Evolutionary conservation across 2,329 filamentous ascomycete species (phyloP).

Genomic region (Aspergillus ibericus): DNA sequence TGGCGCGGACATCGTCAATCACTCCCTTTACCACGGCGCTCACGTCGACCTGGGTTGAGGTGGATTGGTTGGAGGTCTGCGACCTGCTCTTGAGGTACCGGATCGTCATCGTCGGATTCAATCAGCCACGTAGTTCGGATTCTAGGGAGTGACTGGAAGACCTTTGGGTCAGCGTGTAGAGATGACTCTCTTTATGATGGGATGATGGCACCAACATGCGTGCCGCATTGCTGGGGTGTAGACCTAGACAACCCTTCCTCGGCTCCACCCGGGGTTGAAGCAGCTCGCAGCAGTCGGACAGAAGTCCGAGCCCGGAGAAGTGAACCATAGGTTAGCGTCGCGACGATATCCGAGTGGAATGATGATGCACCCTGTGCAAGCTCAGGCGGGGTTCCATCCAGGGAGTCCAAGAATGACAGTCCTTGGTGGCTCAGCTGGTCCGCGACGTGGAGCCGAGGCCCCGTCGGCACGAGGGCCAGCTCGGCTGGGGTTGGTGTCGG

Average conservation of each 20-base stretch:
- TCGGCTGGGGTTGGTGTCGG: no score
- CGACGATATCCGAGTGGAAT: neutral
- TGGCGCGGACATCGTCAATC: slow-evolving; percentile 48
- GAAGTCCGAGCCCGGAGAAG: neutral
- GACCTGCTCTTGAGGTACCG: slow-evolving; percentile 8
- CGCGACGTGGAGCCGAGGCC: no score
- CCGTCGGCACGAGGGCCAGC: no score
- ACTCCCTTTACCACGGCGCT: slow-evolving; percentile 48
- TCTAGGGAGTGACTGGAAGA: neutral
- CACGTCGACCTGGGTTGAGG: slow-evolving; percentile 24
- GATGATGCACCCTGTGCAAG: no score
- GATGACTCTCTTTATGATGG: no score
- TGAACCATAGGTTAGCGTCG: no score
- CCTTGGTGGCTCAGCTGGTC: no score
- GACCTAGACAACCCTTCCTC: neutral
- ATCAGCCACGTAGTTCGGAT: neutral
- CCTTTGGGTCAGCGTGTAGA: no score
- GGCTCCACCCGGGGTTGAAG: neutral
- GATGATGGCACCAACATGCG: no score
- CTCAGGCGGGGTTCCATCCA: no score
- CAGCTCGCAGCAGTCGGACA: neutral
- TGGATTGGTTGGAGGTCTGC: neutral
- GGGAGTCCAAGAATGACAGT: no score
- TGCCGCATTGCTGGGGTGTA: neutral
- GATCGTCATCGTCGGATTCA: neutral